Percentiles rank a stretch among this genome's conserved stretches.
phyloP scores from a whole-genome alignment of 257 asterid genomes.

The Capsicum baccatum region DNA sequence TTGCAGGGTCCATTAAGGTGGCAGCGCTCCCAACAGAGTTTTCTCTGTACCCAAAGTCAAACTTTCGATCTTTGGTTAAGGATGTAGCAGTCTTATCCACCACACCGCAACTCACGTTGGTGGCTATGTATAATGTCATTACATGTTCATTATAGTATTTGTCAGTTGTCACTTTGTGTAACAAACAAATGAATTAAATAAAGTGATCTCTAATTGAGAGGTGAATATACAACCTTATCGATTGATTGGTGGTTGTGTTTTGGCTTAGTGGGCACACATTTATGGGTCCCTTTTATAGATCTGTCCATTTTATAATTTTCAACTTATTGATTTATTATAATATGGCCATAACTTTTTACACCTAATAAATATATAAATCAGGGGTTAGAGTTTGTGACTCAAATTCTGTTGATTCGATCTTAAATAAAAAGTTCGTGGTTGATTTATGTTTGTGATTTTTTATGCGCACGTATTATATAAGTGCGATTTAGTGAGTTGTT shows the following conservation, averaged over 20 bases:
- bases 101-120: no score
- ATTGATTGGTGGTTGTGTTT: slow-evolving; percentile 57
- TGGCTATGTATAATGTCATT: background rate
- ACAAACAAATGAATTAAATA: background rate
- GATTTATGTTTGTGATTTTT: no score
- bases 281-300: slow-evolving; percentile 45
- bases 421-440: no score
- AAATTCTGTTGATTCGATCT: no score
- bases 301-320: slow-evolving; percentile 44
- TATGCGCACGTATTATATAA: no score
- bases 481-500: no score
- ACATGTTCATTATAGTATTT: background rate
- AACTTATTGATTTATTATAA: slow-evolving; percentile 20
- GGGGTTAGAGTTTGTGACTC: background rate
- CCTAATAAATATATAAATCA: slow-evolving; percentile 10
- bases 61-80: no score
- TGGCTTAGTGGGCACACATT: slow-evolving; percentile 31
- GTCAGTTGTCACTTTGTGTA: slow-evolving; percentile 17
- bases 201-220: slow-evolving; percentile 26
- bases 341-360: slow-evolving; percentile 14
- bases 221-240: slow-evolving; percentile 39
- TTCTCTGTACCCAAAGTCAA: no score
- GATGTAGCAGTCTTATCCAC: no score
- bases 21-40: no score
- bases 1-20: no score